Percentiles rank a stretch among this genome's conserved stretches.
phyloP scores from a whole-genome alignment of 2,329 filamentous ascomycete species.

The Davidsoniella eucalypti region DNA sequence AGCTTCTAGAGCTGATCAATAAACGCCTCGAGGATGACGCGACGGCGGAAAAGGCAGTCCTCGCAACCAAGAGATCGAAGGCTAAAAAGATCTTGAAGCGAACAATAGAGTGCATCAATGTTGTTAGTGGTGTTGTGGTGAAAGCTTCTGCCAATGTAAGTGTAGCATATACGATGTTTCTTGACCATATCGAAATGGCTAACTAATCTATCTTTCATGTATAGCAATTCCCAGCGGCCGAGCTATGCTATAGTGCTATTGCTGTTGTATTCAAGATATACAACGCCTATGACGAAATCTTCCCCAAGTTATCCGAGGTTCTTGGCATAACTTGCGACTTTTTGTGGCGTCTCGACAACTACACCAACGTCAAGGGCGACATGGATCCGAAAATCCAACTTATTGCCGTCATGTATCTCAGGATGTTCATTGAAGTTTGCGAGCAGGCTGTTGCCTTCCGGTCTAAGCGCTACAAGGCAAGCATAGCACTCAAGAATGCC shows the following conservation, averaged over 20 bases:
- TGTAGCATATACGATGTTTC: too few species aligned
- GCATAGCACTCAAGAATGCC: not conserved
- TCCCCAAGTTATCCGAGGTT: not conserved
- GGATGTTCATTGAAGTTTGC: conserved; percentile 4
- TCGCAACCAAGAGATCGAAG: too few species aligned
- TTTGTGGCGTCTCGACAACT: not conserved
- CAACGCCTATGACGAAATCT: not conserved
- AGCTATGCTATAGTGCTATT: conserved; percentile 2
- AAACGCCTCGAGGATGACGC: too few species aligned
- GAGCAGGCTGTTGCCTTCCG: not conserved
- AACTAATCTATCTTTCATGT: not conserved
- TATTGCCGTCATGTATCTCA: conserved; percentile 1
- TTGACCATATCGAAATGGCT: too few species aligned
- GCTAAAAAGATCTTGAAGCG: too few species aligned
- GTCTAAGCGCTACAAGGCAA: not conserved
- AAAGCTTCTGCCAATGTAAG: too few species aligned
- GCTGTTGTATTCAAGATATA: not conserved
- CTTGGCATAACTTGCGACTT: not conserved
- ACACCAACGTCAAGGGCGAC: not conserved
- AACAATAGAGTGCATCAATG: too few species aligned
- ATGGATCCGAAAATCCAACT: not conserved
- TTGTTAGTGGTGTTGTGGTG: too few species aligned
- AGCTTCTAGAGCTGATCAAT: too few species aligned
- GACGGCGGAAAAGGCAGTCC: too few species aligned
- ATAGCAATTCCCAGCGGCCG: not conserved